Base-by-base conservation (phyloP, 371 early-diverging fungal species). In the Rhizopus delemar region DNA sequence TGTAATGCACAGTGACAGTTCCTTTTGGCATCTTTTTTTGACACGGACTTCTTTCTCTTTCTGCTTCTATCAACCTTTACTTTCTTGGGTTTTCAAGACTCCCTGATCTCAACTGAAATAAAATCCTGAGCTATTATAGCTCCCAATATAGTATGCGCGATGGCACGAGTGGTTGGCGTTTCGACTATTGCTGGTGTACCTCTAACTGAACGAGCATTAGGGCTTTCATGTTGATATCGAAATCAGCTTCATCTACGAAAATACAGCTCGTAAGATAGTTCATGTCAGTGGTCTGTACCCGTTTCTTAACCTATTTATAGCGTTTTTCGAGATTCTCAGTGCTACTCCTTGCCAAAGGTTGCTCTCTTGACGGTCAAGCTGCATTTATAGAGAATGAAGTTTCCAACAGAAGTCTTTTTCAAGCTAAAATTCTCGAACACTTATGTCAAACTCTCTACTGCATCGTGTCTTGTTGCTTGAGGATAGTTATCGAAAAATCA, bases 1-100 rank as follows among this genome's bases (percentile, higher is more conserved):
- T 57, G 32, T 57, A 57, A n/a, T 62, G 63, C 0, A 49, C 63
- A 6, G 63, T 62, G n/a, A 56, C 53, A 51, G 57, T 62, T 29
- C 48, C 41, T 34, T 46, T 36, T 16, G n/a, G 46, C 15, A 13
- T 1, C 6, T 12, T 41, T 41, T 41, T 45, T 53, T 49, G 35
- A 22, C 7, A 8, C 22, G 13, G 43, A 31, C 11, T 16, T 16
- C 33, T 53, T 63, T 54, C 45, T 62, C 12, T 56, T 56, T 35
- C 35, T 11, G n/a, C 16, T 28, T 2, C 46, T 53, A 46, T 39
- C 45, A 34, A 41, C 22, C 22, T 51, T 55, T 15, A 32, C 8
- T 22, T 41, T 49, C 28, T 63, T 58, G 13, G 43, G 31, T 51
- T 34, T 45, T 3, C 33, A 12, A 3, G 53, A 33, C n/a, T 28